Evolutionary conservation across 441 rosid genomes (phyloP).

Genomic region (Dalechampia spathulata): DNA sequence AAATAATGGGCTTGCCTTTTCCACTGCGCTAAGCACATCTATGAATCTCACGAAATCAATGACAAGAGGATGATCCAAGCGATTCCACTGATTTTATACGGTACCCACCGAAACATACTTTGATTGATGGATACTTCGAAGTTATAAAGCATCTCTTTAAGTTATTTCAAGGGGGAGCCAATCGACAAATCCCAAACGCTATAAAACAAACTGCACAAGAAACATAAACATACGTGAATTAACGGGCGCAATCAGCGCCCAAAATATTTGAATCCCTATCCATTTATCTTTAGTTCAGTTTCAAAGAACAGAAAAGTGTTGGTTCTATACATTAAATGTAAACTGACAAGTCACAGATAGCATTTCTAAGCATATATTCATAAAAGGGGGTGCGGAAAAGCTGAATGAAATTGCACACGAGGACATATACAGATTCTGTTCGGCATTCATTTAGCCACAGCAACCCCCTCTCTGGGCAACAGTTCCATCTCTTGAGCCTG

Average conservation of each 20-base stretch:
- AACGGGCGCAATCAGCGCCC: background rate
- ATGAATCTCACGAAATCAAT: too few species aligned
- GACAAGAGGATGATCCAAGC: too few species aligned
- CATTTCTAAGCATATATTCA: constrained; percentile 12
- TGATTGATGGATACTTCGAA: too few species aligned
- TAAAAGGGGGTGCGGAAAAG: constrained; percentile 2
- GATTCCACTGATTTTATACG: too few species aligned
- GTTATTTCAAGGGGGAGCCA: too few species aligned
- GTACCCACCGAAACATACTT: too few species aligned
- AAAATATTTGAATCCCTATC: constrained; percentile 4
- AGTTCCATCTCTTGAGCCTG: constrained; percentile 76
- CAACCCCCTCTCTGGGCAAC: constrained; percentile 75
- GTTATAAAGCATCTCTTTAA: too few species aligned
- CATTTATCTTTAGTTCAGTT: constrained; percentile 8
- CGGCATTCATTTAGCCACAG: constrained; percentile 37
- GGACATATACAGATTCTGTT: constrained; percentile 6
- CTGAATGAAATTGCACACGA: constrained; percentile 19
- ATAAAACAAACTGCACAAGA: too few species aligned
- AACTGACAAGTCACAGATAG: constrained; percentile 3
- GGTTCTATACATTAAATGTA: constrained; percentile 33
- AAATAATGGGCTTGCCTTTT: too few species aligned
- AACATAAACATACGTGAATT: background rate
- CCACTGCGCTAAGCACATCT: too few species aligned
- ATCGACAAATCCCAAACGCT: too few species aligned
- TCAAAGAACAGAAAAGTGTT: background rate